Percentiles rank a stretch among this genome's conserved stretches.
These are phyloP conservation scores for Naganishia vishniacii DNA, from an alignment of 768 basidiomycete genomes.

Conservation along the genomic window DNA sequence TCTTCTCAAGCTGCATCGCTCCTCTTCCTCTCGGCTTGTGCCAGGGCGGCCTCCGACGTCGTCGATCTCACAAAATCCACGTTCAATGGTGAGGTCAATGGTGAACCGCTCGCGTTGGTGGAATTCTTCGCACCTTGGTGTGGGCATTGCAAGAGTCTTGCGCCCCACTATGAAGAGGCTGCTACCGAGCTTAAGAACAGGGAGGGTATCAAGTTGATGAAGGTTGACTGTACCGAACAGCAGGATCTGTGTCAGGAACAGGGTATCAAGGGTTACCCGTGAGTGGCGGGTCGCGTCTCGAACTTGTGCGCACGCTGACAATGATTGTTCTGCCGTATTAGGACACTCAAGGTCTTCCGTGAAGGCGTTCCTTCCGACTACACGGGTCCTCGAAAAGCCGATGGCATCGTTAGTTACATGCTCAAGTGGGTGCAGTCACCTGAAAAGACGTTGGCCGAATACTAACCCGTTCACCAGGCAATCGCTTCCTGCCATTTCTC, in stretches of 20 bases:
- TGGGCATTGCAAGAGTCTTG: slow-evolving; percentile 89
- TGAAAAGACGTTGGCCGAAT: not conserved
- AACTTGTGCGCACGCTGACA: not conserved
- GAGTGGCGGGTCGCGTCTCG: slow-evolving; percentile 45
- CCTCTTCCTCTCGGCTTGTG: slow-evolving; percentile 16
- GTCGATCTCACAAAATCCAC: slow-evolving; percentile 63
- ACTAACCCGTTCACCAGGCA: slow-evolving; percentile 56
- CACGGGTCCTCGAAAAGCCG: slow-evolving; percentile 80
- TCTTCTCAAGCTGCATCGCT: slow-evolving; percentile 8
- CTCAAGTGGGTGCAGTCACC: slow-evolving; percentile 61
- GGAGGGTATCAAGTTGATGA: slow-evolving; percentile 81
- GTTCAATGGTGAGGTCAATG: slow-evolving; percentile 63
- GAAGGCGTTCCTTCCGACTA: slow-evolving; percentile 77
- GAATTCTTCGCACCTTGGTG: slow-evolving; percentile 61
- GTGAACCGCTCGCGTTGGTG: slow-evolving; percentile 72
- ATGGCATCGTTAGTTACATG: slow-evolving; percentile 96
- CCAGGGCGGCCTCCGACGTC: slow-evolving; percentile 64
- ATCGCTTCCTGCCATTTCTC: slow-evolving; percentile 84
- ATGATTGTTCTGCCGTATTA: slow-evolving; percentile 39
- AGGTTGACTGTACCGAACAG: slow-evolving; percentile 94
- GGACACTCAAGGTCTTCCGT: slow-evolving; percentile 86
- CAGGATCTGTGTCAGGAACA: slow-evolving; percentile 82
- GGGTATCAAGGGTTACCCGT: slow-evolving; percentile 93
- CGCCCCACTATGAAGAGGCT: slow-evolving; percentile 83
- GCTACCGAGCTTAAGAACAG: slow-evolving; percentile 80